These are phyloP conservation scores for Penicillium manginii DNA, from an alignment of 495 filamentous ascomycete species.

Conservation along the genomic window DNA sequence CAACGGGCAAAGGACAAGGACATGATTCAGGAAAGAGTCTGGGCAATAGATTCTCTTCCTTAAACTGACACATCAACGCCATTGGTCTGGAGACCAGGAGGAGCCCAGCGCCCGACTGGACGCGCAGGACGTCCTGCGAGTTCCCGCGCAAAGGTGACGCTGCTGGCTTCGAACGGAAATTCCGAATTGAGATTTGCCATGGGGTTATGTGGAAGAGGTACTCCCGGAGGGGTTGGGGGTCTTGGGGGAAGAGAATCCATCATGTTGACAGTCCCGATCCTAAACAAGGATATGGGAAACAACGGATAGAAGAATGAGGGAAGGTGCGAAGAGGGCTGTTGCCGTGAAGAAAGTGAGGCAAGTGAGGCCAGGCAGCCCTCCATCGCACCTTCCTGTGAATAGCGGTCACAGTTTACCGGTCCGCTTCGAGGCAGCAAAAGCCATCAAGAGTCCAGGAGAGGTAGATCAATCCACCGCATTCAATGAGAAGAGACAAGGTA, in stretches of 20 bases:
- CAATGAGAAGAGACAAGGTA: too few species aligned
- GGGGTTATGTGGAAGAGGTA: neutral
- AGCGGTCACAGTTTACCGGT: neutral
- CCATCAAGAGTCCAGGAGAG: neutral
- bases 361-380: neutral
- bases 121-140: constrained; percentile 17
- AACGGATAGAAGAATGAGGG: too few species aligned
- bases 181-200: neutral
- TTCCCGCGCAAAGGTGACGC: constrained; percentile 18
- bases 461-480: too few species aligned
- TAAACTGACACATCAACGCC: constrained; percentile 25
- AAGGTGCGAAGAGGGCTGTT: too few species aligned
- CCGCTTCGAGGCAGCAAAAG: too few species aligned
- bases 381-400: neutral
- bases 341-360: neutral
- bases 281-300: too few species aligned
- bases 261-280: too few species aligned
- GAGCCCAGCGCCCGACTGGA: constrained; percentile 7
- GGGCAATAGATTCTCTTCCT: neutral
- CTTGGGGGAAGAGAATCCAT: neutral
- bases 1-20: constrained; percentile 1
- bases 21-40: neutral
- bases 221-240: neutral
- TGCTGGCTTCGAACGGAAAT: constrained; percentile 13
- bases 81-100: neutral